Base-by-base conservation (phyloP, 768 basidiomycete genomes). In the Mycena haematopus region DNA sequence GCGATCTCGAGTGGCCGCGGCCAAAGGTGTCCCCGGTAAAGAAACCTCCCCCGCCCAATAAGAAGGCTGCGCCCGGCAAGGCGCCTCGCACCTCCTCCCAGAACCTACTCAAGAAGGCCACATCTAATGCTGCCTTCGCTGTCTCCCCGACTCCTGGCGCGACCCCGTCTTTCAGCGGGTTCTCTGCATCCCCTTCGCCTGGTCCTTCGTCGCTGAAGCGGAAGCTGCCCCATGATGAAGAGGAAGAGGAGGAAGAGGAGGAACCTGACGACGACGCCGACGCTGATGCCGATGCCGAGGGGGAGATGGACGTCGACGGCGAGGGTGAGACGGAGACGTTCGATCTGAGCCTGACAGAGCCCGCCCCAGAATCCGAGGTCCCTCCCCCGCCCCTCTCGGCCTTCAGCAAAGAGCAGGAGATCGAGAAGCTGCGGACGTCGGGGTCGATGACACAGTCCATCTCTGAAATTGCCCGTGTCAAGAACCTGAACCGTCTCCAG, bases 361-460 rank as follows among this genome's bases (percentile, higher is more conserved):
- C 82, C 22, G 80, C 80, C 59, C 78, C 79, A 14, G 83, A 86
- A 53, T 72, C 78, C 50, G 77, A 80, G 73, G 65, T 44, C n/a
- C 47, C 62, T 35, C 81, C 85, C 0, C 84, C 80, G 11, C 84
- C 87, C 3, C 72, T 82, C 25, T 77, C 86, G 44, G 71, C 86
- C 21, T 96, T 96, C 81, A 96, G 94, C 75, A 99, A 99, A 77
- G 93, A 97, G 76, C 91, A 96, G 77, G 97, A 99, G 76, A 99
- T 99, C 70, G 96, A 99, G 80, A 98, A 98, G 76, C 86, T 99
- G 17, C 91, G 97, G 22, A 96, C 95, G 19, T 94, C 94, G 13
- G 97, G 97, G 13, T 98, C 95, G 31, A 99, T 99, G 96, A 99
- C 97, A 5, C 97, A 99, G 77, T 94, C 93, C 51, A 93, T 98